A percentile compares a stretch with the other conserved stretches of the same genome.
These are phyloP conservation scores for Botrytis cinerea DNA, from an alignment of 2,329 filamentous ascomycete genomes.

Conservation along the genomic window DNA sequence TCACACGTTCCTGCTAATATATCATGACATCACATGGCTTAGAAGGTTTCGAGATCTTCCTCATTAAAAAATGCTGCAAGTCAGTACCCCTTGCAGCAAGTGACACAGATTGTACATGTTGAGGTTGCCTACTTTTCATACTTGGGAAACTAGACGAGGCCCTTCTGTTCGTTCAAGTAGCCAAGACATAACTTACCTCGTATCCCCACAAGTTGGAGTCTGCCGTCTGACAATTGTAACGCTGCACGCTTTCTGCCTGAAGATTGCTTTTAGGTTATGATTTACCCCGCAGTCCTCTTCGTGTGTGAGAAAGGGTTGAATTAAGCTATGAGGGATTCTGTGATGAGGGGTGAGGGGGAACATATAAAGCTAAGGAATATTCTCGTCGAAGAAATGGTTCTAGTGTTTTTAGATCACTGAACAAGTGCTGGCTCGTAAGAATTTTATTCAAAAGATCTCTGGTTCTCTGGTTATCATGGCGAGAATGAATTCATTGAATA, in stretches of 20 bases:
- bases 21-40: background rate
- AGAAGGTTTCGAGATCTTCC: background rate
- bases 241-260: constrained; percentile 13
- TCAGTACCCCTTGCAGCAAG: constrained; percentile 8
- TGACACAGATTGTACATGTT: background rate
- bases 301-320: constrained; percentile 1
- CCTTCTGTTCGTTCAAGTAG: background rate
- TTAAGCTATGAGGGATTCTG: background rate
- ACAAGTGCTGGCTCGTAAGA: background rate
- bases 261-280: background rate
- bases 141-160: background rate
- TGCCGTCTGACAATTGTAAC: constrained; percentile 9
- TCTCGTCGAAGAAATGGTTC: background rate
- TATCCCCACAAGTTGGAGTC: background rate
- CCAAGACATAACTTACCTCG: constrained; percentile 15
- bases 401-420: background rate
- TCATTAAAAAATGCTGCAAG: background rate
- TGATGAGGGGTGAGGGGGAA: background rate
- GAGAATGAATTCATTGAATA: background rate
- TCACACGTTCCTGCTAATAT: background rate
- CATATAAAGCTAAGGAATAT: constrained; percentile 11
- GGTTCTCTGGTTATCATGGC: background rate
- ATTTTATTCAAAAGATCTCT: background rate
- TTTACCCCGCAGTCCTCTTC: constrained; percentile 15
- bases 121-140: background rate